Conservation (phyloP, 805 yeast species). For the Tetrapisispora iriomotensis region DNA sequence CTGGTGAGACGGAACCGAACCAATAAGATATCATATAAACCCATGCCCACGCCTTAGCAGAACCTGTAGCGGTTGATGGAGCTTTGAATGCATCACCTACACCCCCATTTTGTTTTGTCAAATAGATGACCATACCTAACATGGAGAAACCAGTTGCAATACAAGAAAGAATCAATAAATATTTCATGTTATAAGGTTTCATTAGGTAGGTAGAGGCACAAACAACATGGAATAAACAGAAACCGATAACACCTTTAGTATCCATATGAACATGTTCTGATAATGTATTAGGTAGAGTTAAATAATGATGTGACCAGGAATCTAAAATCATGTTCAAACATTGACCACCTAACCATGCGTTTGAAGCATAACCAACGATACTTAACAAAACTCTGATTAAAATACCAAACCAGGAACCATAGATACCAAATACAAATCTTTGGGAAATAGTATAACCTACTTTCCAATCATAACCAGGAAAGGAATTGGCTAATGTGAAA, state of each 20-base stretch:
- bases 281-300: constrained; percentile 28
- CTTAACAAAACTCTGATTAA: constrained; percentile 35
- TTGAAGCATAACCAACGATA: constrained; percentile 40
- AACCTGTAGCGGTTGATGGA: constrained; percentile 27
- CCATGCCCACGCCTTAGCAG: constrained; percentile 35
- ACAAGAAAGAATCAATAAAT: constrained; percentile 30
- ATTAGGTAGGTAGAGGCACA: constrained; percentile 32
- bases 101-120: constrained; percentile 28
- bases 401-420: constrained; percentile 36
- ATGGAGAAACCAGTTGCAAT: constrained; percentile 32
- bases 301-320: constrained; percentile 33
- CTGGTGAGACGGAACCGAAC: constrained; percentile 35
- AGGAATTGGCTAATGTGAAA: constrained; percentile 38
- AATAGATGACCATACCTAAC: constrained; percentile 33
- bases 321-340: constrained; percentile 32
- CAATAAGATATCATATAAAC: constrained; percentile 34
- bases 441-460: constrained; percentile 39
- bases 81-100: constrained; percentile 28
- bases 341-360: constrained; percentile 38
- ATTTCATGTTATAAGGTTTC: constrained; percentile 37
- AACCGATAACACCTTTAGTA: constrained; percentile 31
- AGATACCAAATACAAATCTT: constrained; percentile 39
- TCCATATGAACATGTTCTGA: constrained; percentile 29
- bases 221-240: constrained; percentile 35
- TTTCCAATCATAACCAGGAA: constrained; percentile 42